phyloP scores from a whole-genome alignment of 768 basidiomycete genomes.

The Pholiota microspora region DNA sequence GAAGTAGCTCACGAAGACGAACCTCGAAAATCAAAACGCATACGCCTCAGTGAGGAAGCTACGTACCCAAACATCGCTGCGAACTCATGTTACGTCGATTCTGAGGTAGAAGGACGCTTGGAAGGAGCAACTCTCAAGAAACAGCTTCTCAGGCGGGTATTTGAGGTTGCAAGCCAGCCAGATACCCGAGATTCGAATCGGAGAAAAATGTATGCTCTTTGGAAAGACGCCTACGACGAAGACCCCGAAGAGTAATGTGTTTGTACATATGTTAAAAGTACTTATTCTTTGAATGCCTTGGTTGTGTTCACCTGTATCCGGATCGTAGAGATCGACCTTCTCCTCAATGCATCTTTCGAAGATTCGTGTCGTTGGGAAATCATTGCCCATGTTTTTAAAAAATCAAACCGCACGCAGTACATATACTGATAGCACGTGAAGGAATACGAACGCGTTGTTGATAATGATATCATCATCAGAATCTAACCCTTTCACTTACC shows the following conservation, averaged over 20 bases:
- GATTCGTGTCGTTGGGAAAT: too few relatives aligned
- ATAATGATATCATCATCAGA: too few relatives aligned
- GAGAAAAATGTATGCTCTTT: conserved; percentile 79
- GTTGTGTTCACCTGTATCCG: conserved; percentile 3
- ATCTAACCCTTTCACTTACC: too few relatives aligned
- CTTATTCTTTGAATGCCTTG: background rate
- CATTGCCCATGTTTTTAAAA: too few relatives aligned
- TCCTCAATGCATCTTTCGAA: too few relatives aligned
- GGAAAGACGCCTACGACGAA: conserved; percentile 62
- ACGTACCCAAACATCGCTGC: conserved; percentile 43
- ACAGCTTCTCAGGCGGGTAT: conserved; percentile 59
- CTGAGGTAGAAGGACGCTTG: conserved; percentile 37
- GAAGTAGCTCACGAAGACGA: conserved; percentile 35
- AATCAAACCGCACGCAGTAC: too few relatives aligned
- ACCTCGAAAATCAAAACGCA: conserved; percentile 45
- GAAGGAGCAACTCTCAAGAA: conserved; percentile 40
- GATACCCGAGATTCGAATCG: conserved; percentile 79
- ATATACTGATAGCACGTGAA: too few relatives aligned
- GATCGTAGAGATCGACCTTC: conserved; percentile 15
- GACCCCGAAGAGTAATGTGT: conserved; percentile 23
- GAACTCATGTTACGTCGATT: conserved; percentile 51
- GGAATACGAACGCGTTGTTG: too few relatives aligned
- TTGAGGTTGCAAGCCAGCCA: conserved; percentile 69
- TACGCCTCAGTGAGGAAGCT: conserved; percentile 32
- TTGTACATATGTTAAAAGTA: background rate